Conservation (phyloP, 2,329 filamentous ascomycete species). For the Basipetospora chlamydospora region DNA sequence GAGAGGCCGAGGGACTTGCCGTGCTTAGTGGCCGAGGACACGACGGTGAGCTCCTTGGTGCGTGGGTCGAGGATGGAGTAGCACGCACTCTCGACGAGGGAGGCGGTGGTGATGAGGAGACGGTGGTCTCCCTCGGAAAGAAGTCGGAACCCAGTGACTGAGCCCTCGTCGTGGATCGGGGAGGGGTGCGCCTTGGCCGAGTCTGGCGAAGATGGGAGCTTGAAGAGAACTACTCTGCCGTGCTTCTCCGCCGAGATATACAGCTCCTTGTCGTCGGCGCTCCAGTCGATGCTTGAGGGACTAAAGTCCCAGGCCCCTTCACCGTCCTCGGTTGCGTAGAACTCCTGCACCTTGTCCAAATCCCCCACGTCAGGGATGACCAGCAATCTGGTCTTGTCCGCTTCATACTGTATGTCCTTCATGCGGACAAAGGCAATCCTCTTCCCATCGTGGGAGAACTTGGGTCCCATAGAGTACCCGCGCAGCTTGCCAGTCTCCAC, state of each 20-base stretch:
- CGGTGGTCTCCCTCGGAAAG: conserved; percentile 25
- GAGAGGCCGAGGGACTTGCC: conserved; percentile 55
- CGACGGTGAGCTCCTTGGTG: conserved; percentile 17
- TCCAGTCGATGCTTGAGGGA: conserved; percentile 43
- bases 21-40: conserved; percentile 52
- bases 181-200: conserved; percentile 32
- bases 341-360: conserved; percentile 43
- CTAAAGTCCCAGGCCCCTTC: conserved; percentile 46
- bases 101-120: conserved; percentile 53
- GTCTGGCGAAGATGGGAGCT: conserved; percentile 38
- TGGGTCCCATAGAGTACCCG: conserved; percentile 52
- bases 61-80: conserved; percentile 45
- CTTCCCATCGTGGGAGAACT: conserved; percentile 60
- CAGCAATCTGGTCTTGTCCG: conserved; percentile 58
- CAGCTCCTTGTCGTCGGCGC: conserved; percentile 43
- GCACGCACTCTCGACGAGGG: conserved; percentile 56
- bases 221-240: conserved; percentile 48
- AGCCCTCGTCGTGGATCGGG: conserved; percentile 36
- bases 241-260: conserved; percentile 62
- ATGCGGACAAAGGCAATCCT: conserved; percentile 67
- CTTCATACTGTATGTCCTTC: conserved; percentile 63
- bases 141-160: conserved; percentile 32
- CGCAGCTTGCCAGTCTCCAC: conserved; percentile 38
- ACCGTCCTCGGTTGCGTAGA: conserved; percentile 47
- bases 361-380: conserved; percentile 47